These are phyloP conservation scores for Larix sibirica DNA, from an alignment of 83 land plant species.

Conservation along the genomic window DNA sequence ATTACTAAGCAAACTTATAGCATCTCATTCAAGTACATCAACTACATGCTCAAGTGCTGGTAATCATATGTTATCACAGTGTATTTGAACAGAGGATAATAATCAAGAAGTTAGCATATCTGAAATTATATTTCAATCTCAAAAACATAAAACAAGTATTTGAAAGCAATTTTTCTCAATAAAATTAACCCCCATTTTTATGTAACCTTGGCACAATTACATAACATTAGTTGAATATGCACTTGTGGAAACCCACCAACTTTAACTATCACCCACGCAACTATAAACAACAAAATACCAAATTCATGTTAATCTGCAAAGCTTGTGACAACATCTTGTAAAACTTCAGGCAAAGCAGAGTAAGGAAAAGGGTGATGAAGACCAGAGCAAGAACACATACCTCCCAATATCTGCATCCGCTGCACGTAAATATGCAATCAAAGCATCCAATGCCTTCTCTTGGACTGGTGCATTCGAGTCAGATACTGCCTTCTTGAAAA, in stretches of 20 bases:
- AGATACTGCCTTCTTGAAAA: conserved; percentile 90
- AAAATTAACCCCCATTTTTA: neutral
- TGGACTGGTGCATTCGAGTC: conserved; percentile 99
- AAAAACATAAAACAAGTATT: neutral
- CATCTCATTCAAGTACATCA: too few relatives aligned
- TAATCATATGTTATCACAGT: too few relatives aligned
- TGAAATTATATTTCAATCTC: neutral
- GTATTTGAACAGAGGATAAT: too few relatives aligned
- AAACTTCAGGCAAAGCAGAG: neutral
- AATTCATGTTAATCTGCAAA: neutral
- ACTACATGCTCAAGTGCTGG: too few relatives aligned
- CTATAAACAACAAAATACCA: neutral
- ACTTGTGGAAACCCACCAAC: too few relatives aligned
- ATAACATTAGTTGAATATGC: too few relatives aligned
- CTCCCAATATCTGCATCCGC: conserved; percentile 96
- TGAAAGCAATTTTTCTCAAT: neutral
- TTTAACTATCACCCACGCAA: too few relatives aligned
- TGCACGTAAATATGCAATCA: conserved; percentile 86
- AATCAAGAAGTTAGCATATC: neutral
- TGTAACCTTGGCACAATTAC: neutral
- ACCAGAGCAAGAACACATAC: conserved; percentile 16
- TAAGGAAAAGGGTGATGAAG: neutral
- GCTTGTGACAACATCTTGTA: neutral
- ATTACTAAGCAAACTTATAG: too few relatives aligned
- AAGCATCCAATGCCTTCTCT: conserved; percentile 97